Conservation (phyloP, 192 early-diverging fungal genomes). For the Globomyces pollinis-pini region DNA sequence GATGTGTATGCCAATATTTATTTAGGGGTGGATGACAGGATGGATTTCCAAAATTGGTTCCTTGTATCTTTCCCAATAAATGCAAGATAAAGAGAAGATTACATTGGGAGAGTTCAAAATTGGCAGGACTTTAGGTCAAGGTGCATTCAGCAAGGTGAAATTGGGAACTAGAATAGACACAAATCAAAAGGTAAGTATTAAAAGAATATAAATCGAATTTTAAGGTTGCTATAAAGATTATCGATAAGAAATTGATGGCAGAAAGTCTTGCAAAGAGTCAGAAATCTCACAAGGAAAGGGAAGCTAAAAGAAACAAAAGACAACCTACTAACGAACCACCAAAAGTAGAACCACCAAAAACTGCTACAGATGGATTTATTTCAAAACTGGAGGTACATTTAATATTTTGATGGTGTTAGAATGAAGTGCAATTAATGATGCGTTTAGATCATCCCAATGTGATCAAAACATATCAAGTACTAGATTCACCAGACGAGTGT, state of each 20-base stretch:
- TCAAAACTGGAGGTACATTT: neutral
- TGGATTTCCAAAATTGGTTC: no score
- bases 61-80: no score
- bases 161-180: slow-evolving; percentile 34
- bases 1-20: no score
- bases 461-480: slow-evolving; percentile 51
- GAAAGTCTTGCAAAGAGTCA: neutral
- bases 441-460: slow-evolving; percentile 56
- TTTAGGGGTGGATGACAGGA: no score
- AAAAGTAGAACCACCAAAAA: neutral
- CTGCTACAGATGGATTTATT: neutral
- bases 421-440: slow-evolving; percentile 55
- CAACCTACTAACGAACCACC: slow-evolving; percentile 18
- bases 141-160: slow-evolving; percentile 63
- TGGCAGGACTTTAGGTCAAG: slow-evolving; percentile 56
- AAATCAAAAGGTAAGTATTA: slow-evolving; percentile 38
- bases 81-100: no score
- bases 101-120: slow-evolving; percentile 44
- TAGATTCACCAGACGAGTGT: slow-evolving; percentile 53
- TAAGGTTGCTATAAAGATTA: slow-evolving; percentile 53
- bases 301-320: slow-evolving; percentile 18
- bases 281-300: neutral
- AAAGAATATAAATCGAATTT: no score
- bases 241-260: slow-evolving; percentile 33
- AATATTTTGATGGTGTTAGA: no score